phyloP scores from a whole-genome alignment of 2,329 filamentous ascomycete species.

The Rosellinia necatrix region DNA sequence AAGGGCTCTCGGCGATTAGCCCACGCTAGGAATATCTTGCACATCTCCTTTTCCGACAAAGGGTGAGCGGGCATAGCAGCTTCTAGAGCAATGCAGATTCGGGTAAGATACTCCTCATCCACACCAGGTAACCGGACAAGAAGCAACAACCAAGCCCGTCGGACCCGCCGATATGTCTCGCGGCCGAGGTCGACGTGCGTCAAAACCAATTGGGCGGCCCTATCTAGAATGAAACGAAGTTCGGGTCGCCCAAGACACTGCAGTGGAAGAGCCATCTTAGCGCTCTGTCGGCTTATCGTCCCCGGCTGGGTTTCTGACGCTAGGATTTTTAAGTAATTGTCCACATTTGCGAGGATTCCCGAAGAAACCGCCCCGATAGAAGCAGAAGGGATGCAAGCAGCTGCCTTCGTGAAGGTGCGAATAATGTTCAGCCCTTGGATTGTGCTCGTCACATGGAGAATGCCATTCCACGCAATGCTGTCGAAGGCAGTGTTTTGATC shows the following conservation, averaged over 20 bases:
- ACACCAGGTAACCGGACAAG: constrained; percentile 36
- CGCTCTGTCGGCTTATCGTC: constrained; percentile 29
- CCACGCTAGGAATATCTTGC: constrained; percentile 34
- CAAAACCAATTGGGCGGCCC: constrained; percentile 27
- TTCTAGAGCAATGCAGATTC: constrained; percentile 32
- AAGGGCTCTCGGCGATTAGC: constrained; percentile 26
- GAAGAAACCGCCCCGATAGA: constrained; percentile 22
- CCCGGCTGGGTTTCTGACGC: background rate
- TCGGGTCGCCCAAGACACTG: constrained; percentile 23
- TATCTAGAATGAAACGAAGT: constrained; percentile 31
- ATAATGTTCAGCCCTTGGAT: constrained; percentile 34
- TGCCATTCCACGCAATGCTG: constrained; percentile 25
- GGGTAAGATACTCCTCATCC: constrained; percentile 27
- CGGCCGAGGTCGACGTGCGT: constrained; percentile 11
- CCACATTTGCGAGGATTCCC: constrained; percentile 33
- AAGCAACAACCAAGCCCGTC: constrained; percentile 36
- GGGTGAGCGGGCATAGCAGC: constrained; percentile 16
- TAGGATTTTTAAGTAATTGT: constrained; percentile 24
- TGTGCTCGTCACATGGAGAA: constrained; percentile 31
- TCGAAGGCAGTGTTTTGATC: constrained; percentile 20
- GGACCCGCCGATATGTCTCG: constrained; percentile 21
- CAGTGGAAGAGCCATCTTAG: constrained; percentile 33
- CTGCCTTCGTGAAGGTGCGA: constrained; percentile 32
- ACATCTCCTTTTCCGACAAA: constrained; percentile 32
- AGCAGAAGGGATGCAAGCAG: constrained; percentile 30